These are phyloP conservation scores for Aspergillus sp. DNA, from an alignment of 2,329 filamentous ascomycete species.

Conservation along the genomic window DNA sequence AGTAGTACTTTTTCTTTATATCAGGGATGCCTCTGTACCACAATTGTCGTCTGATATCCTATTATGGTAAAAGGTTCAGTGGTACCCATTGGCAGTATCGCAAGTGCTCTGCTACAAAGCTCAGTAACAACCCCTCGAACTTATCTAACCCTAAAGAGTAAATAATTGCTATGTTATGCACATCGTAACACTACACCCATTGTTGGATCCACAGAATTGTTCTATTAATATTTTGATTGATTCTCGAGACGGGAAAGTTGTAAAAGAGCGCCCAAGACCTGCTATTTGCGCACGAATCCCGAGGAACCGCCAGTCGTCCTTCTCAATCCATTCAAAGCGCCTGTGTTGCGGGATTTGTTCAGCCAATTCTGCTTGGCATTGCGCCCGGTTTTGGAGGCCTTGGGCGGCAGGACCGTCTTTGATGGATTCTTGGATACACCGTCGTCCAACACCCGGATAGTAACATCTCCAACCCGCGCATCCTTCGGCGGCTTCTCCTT, in stretches of 20 bases:
- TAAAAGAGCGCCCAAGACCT: slow-evolving; percentile 5
- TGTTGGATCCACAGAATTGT: not conserved
- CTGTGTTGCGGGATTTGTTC: slow-evolving; percentile 35
- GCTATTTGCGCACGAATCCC: slow-evolving; percentile 40
- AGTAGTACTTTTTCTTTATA: not conserved
- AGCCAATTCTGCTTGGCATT: slow-evolving; percentile 45
- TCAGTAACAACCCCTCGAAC: too few relatives aligned
- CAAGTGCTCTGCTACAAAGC: too few relatives aligned
- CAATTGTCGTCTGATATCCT: not conserved
- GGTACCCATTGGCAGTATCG: not conserved
- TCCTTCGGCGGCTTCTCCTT: slow-evolving; percentile 54
- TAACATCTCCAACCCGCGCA: slow-evolving; percentile 51
- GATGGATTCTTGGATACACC: slow-evolving; percentile 35
- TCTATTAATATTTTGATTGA: not conserved
- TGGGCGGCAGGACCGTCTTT: slow-evolving; percentile 48
- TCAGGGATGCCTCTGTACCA: not conserved
- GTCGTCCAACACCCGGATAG: slow-evolving; percentile 52
- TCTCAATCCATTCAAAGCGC: slow-evolving; percentile 38
- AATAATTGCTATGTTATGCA: not conserved
- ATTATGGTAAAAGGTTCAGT: too few relatives aligned
- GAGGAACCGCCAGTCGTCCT: slow-evolving; percentile 39
- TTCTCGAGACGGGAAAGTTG: not conserved
- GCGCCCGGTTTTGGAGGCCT: slow-evolving; percentile 44
- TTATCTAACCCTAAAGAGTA: not conserved
- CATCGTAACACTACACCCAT: not conserved